These are phyloP conservation scores for Paragyromitra xinjiangensis DNA, from an alignment of 495 filamentous ascomycete genomes.

Conservation along the genomic window DNA sequence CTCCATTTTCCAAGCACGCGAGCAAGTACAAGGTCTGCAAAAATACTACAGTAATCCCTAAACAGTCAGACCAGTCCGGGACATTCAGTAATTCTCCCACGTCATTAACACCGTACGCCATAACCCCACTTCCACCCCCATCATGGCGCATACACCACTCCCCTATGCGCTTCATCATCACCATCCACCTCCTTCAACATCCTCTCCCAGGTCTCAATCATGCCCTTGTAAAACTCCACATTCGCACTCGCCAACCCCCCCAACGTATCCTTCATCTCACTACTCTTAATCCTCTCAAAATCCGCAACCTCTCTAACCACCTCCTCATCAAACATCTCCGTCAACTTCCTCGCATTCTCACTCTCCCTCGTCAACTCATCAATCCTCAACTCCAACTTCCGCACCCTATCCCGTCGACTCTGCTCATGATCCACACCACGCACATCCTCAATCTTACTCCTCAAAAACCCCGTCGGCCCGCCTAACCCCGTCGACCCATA, in stretches of 20 bases:
- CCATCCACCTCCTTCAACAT: constrained; percentile 89
- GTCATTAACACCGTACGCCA: constrained; percentile 39
- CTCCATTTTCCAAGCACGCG: constrained; percentile 1
- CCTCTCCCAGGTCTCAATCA: constrained; percentile 85
- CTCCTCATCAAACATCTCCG: constrained; percentile 91
- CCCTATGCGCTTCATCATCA: constrained; percentile 60
- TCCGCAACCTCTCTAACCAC: constrained; percentile 89
- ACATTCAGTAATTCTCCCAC: constrained; percentile 24
- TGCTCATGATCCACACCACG: constrained; percentile 97
- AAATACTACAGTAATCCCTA: constrained; percentile 31
- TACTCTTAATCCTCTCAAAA: constrained; percentile 94
- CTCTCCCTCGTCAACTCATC: constrained; percentile 88
- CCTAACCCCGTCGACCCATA: constrained; percentile 68
- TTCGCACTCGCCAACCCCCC: constrained; percentile 84
- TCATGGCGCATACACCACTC: constrained; percentile 25
- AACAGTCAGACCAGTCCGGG: constrained; percentile 9
- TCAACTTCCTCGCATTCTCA: constrained; percentile 80
- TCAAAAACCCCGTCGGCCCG: constrained; percentile 85
- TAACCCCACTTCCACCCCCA: not conserved
- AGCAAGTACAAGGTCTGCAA: constrained; percentile 23
- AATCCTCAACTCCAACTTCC: constrained; percentile 90
- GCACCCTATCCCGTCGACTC: constrained; percentile 79
- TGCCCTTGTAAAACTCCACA: constrained; percentile 82
- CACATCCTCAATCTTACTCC: constrained; percentile 94
- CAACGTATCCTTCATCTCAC: constrained; percentile 88